A percentile compares a stretch with the other conserved stretches of the same genome.
These are phyloP conservation scores for Psidium friedrichsthalianum DNA, from an alignment of 345 rosid species.

Conservation along the genomic window DNA sequence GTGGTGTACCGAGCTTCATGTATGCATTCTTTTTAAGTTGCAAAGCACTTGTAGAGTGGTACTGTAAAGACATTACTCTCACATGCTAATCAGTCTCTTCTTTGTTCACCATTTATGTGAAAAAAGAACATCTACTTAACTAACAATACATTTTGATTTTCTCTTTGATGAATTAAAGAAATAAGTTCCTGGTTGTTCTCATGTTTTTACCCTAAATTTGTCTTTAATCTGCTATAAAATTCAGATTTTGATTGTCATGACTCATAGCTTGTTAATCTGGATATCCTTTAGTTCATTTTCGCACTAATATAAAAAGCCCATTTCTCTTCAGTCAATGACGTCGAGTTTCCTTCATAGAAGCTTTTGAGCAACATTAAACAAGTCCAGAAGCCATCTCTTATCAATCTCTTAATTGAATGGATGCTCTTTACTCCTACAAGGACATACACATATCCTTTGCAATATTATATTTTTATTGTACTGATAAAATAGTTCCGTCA, in stretches of 20 bases:
- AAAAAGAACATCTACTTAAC: not conserved
- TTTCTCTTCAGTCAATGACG: not conserved
- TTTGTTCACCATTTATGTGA: not conserved
- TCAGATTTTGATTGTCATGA: not conserved
- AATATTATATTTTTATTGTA: not conserved
- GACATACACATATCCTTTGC: not conserved
- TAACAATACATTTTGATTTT: not conserved
- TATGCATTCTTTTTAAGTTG: not conserved
- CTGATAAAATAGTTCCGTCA: not conserved
- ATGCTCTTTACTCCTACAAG: not conserved
- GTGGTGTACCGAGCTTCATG: not conserved
- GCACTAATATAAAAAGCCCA: not conserved
- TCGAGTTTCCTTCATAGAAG: not conserved
- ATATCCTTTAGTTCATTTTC: not conserved
- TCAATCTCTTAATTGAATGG: not conserved
- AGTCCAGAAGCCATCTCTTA: not conserved
- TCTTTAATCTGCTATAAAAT: not conserved
- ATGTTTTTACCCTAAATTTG: not conserved
- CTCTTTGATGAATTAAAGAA: not conserved
- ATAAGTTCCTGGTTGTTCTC: not conserved
- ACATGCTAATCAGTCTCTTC: not conserved
- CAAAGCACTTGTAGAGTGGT: not conserved
- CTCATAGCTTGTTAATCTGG: not conserved
- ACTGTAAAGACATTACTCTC: not conserved
- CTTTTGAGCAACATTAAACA: not conserved